Conservation (phyloP, 495 filamentous ascomycete species). For the Parmelia sp. region DNA sequence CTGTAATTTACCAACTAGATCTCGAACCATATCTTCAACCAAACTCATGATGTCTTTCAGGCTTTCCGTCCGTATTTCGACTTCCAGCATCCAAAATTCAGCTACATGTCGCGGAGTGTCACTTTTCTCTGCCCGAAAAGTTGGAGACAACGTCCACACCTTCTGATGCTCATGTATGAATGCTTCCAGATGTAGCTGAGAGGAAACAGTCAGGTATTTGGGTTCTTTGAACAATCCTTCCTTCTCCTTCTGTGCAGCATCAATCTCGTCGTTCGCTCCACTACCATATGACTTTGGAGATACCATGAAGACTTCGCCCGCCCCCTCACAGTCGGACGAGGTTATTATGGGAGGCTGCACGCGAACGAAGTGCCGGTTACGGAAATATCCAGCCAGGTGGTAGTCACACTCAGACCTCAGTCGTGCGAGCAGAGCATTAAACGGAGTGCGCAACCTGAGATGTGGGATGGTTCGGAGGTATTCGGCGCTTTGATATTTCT, state of each 20-base stretch:
- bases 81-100: constrained; percentile 99
- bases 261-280: constrained; percentile 30
- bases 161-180: constrained; percentile 79
- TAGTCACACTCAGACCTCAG: constrained; percentile 78
- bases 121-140: constrained; percentile 89
- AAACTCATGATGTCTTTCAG: constrained; percentile 66
- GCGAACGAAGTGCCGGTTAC: constrained; percentile 63
- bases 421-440: constrained; percentile 72
- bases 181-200: constrained; percentile 91
- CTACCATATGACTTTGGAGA: constrained; percentile 30
- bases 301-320: constrained; percentile 88
- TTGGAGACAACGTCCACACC: constrained; percentile 91
- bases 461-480: constrained; percentile 86
- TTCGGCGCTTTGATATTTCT: constrained; percentile 86
- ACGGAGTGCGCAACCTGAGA: constrained; percentile 74
- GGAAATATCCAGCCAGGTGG: constrained; percentile 66
- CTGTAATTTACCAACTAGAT: constrained; percentile 50
- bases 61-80: constrained; percentile 71
- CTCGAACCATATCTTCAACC: constrained; percentile 68
- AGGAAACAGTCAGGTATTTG: constrained; percentile 95
- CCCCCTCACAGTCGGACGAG: constrained; percentile 95
- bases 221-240: constrained; percentile 69
- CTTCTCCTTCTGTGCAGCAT: constrained; percentile 27
- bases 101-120: constrained; percentile 91
- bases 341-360: constrained; percentile 91